Conservation (phyloP, 805 yeast species). For the Sugiyamaella smithiae region DNA sequence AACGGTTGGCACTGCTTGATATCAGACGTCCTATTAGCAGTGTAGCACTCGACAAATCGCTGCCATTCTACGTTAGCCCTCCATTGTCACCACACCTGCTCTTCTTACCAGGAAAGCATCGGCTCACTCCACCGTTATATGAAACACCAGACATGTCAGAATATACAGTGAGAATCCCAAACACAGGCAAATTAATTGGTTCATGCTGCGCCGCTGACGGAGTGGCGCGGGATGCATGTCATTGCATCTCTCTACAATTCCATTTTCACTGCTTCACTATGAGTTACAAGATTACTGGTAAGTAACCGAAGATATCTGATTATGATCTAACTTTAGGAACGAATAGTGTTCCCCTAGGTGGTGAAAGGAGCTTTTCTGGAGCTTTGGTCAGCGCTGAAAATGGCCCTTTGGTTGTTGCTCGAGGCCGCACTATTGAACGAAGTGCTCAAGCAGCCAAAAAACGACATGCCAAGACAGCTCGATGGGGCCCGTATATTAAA, state of each 20-base stretch:
- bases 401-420: background rate
- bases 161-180: background rate
- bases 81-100: background rate
- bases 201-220: conserved; percentile 1
- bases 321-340: no score
- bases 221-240: background rate
- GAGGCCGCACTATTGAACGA: conserved; percentile 3
- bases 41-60: conserved; percentile 46
- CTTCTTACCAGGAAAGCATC: conserved; percentile 44
- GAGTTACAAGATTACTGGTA: background rate
- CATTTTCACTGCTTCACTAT: background rate
- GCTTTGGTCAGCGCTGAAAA: conserved; percentile 1
- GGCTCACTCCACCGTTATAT: conserved; percentile 44
- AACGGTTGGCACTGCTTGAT: conserved; percentile 40
- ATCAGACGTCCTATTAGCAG: conserved; percentile 38
- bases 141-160: conserved; percentile 38
- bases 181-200: conserved; percentile 12
- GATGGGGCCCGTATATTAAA: conserved; percentile 32
- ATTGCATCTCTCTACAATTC: background rate
- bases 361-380: conserved; percentile 4
- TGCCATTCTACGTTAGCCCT: conserved; percentile 38
- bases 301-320: no score
- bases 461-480: conserved; percentile 16
- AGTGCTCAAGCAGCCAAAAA: conserved; percentile 1
- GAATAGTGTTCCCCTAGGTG: conserved; percentile 10